Evolutionary conservation across 352 stramenopile species (phyloP), one percentile per base, ranked within the genome.

Genomic region (Pythium insidiosum): DNA sequence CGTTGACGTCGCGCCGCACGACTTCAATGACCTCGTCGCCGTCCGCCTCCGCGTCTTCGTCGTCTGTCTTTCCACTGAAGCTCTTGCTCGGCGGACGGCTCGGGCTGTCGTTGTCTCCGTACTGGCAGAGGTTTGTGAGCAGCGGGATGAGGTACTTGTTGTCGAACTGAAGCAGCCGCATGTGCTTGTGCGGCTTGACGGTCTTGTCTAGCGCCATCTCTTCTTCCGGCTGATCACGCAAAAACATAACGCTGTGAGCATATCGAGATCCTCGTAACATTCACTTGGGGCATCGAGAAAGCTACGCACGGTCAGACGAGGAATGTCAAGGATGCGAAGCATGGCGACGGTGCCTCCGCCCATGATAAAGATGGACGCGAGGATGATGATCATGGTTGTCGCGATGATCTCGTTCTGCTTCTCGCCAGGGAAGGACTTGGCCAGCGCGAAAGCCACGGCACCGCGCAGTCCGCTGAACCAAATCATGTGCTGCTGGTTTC

Each of bases 391-490:
- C 73, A 97, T 94, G 25, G 90, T 95, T 13, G 84, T 95, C 34
- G 83, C 73, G 26, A 88, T 77, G 33, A 98, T 84, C 50, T 92
- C 71, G 47, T 92, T 74, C 20, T 72, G 62, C 58, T 87, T 89
- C 28, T 89, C 73, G 15, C 76, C 68, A 7, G 93, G 88, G 54
- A 97, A 97, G 5, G 70, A 86, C 57, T 93, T 87, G 47, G 87
- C 87, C 44, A 94, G 71, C 22, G 87, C 83, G 54, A 96, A 98
- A 0, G 90, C 88, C 5, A 98, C 85, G 23, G 91, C 94, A 16
- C 91, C 91, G 20, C 94, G 83, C 35, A 98, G 70, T 10, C 93
- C 93, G 29, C 84, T 89, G 70, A 97, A 97, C 80, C 84, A 97
- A 45, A 97, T 88, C 84, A 97, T 95, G 66, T 96, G 84, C 52